These are phyloP conservation scores for Scytalidium sp. DNA, from an alignment of 2,329 filamentous ascomycete genomes.

Conservation along the genomic window DNA sequence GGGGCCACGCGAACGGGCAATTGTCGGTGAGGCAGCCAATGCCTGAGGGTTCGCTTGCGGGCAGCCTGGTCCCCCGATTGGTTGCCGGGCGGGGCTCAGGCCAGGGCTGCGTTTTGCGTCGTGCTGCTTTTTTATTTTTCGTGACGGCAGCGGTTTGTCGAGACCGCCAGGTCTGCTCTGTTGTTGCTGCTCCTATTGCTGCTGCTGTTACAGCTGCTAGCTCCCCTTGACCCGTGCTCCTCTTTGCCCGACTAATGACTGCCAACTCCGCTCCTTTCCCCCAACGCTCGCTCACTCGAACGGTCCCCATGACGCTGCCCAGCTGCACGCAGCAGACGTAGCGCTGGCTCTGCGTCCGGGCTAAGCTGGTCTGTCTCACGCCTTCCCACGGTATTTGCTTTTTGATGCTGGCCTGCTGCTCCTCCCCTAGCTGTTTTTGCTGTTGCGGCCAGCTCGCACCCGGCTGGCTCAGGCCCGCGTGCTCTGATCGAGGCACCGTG, in stretches of 20 bases:
- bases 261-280: constrained; percentile 13
- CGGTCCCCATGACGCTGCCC: constrained; percentile 21
- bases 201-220: too few relatives aligned
- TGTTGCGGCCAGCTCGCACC: too few relatives aligned
- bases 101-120: not conserved
- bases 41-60: not conserved
- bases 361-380: not conserved
- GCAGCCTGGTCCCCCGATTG: too few relatives aligned
- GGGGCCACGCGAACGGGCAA: not conserved
- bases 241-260: constrained; percentile 21
- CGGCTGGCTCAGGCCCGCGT: constrained; percentile 24
- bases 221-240: constrained; percentile 7
- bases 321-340: constrained; percentile 23
- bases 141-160: too few relatives aligned
- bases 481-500: constrained; percentile 25
- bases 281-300: constrained; percentile 3
- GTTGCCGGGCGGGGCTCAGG: too few relatives aligned
- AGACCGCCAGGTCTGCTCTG: not conserved
- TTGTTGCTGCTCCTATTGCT: too few relatives aligned
- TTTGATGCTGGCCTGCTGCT: not conserved
- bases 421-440: constrained; percentile 22
- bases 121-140: too few relatives aligned
- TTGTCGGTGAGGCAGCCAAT: not conserved
- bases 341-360: constrained; percentile 25
- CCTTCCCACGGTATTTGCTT: not conserved